A percentile compares a stretch with the other conserved stretches of the same genome.
Evolutionary conservation across 208 protist genomes (phyloP).

Genomic region (Porcisia hertigi): DNA sequence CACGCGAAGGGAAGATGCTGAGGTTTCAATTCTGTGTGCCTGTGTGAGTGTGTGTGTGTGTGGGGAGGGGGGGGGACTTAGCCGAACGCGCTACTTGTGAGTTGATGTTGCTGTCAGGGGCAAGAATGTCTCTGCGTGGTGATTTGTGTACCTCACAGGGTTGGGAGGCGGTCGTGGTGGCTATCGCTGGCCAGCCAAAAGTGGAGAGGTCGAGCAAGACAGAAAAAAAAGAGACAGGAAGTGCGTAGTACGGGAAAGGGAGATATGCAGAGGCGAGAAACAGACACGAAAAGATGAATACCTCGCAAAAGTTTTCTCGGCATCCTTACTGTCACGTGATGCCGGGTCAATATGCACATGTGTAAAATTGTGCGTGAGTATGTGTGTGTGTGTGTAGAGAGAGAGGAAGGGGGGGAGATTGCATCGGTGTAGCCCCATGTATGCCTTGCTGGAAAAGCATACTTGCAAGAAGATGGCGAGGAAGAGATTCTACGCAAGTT

Average conservation of each 20-base stretch:
- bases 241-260: not conserved
- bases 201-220: not conserved
- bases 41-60: not conserved
- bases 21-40: not conserved
- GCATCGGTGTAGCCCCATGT: not conserved
- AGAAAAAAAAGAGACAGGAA: not conserved
- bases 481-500: not conserved
- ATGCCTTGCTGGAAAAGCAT: not conserved
- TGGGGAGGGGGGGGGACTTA: not conserved
- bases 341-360: no score
- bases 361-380: no score
- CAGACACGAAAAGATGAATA: not conserved
- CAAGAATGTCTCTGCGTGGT: not conserved
- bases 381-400: not conserved
- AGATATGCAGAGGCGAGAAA: not conserved
- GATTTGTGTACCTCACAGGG: not conserved
- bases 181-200: not conserved
- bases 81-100: not conserved
- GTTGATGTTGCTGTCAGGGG: not conserved
- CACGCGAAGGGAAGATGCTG: not conserved
- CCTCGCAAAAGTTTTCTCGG: not conserved
- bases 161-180: not conserved
- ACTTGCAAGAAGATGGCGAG: not conserved
- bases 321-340: no score
- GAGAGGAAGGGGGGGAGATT: not conserved